Conservation (phyloP, 345 rosid species). For the Lenwebbia sp. region DNA sequence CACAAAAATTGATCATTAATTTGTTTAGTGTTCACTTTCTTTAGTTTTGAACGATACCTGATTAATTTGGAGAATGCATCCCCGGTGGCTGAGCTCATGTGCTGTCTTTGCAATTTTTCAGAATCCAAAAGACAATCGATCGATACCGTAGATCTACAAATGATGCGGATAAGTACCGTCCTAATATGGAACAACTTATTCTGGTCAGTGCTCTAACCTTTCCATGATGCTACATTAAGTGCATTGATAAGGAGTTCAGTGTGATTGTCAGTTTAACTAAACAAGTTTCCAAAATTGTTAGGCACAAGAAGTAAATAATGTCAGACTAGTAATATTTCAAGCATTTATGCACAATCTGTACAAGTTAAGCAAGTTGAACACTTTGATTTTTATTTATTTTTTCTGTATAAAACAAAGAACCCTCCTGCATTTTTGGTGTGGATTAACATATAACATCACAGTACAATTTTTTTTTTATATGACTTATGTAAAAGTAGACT, state of each 20-base stretch:
- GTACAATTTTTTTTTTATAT: neutral
- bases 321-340: neutral
- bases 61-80: neutral
- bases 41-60: neutral
- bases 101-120: slow-evolving; percentile 7
- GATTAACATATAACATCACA: neutral
- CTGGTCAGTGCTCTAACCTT: neutral
- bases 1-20: neutral
- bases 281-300: neutral
- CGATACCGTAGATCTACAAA: slow-evolving; percentile 21
- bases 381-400: neutral
- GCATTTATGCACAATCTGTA: neutral
- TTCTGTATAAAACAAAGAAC: neutral
- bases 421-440: neutral
- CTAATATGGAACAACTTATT: slow-evolving; percentile 8
- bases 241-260: neutral
- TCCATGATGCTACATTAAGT: neutral
- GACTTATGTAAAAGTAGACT: neutral
- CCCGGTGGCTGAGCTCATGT: neutral
- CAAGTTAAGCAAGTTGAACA: neutral
- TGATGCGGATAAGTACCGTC: slow-evolving; percentile 8
- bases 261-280: neutral
- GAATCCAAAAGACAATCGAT: slow-evolving; percentile 28
- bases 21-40: neutral
- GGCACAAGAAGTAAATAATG: neutral